A percentile compares a stretch with the other conserved stretches of the same genome.
Evolutionary conservation across 2,329 filamentous ascomycete genomes (phyloP).

Genomic region (Clonostachys rosea): DNA sequence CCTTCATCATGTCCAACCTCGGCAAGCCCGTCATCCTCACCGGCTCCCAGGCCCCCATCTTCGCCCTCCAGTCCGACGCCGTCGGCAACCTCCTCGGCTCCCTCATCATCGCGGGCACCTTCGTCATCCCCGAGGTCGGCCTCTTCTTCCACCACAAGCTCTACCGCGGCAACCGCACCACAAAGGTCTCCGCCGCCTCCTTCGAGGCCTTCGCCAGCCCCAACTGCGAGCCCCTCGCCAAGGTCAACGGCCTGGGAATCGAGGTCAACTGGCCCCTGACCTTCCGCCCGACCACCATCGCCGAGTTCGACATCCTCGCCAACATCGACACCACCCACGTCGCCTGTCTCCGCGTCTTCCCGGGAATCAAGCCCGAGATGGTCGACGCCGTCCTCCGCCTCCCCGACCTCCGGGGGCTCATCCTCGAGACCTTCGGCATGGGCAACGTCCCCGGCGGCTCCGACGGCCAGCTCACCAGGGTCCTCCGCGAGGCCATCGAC

Average conservation of each 20-base stretch:
- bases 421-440: conserved; percentile 90
- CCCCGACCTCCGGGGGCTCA: conserved; percentile 72
- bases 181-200: conserved; percentile 80
- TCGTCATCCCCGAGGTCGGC: conserved; percentile 88
- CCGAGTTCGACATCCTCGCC: conserved; percentile 69
- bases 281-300: conserved; percentile 67
- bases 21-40: conserved; percentile 90
- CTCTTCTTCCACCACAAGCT: conserved; percentile 91
- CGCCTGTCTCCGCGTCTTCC: conserved; percentile 84
- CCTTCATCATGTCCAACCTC: conserved; percentile 88
- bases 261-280: conserved; percentile 79
- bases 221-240: conserved; percentile 78
- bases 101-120: conserved; percentile 85
- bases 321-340: conserved; percentile 84
- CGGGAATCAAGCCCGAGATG: conserved; percentile 91
- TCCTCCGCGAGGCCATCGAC: conserved; percentile 71
- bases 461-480: conserved; percentile 73
- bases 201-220: conserved; percentile 87
- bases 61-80: conserved; percentile 85
- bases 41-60: conserved; percentile 79
- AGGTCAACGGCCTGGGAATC: conserved; percentile 75
- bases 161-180: conserved; percentile 82
- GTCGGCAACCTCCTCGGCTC: conserved; percentile 87
- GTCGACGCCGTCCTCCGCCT: conserved; percentile 76
- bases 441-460: conserved; percentile 84